Base-by-base conservation (phyloP, 768 basidiomycete species). In the Myochromella boudieri region DNA sequence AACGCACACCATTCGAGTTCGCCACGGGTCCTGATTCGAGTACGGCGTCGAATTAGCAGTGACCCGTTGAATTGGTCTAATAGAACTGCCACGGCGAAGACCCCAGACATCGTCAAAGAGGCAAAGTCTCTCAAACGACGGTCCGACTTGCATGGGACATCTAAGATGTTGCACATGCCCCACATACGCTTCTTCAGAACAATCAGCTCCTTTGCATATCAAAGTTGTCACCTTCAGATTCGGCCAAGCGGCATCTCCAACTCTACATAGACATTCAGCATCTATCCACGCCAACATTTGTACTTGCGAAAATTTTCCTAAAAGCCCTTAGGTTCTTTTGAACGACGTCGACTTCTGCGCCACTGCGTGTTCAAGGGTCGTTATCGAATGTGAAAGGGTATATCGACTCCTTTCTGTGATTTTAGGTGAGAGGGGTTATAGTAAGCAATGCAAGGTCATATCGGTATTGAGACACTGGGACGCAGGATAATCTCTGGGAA, bases 261-360 rank as follows among this genome's bases (percentile, higher is more conserved):
- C n/a, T n/a, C n/a, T n/a, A n/a, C 8, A 29, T 8, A 29, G 28
- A 21, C 22, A 15, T 38, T 11, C 7, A 38, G 17, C 12, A 11
- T 21, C 21, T 38, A 20, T 38, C 6, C 7, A 7, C 37, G 18
- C 11, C 21, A 11, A 20, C 37, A 20, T 24, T 11, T 20, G 18
- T 15, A 7, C 37, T 38, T 37, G 7, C 17, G 7, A 11, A 8
- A 12, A 8, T 38, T 38, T 20, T 24, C 6, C 6, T 7, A 24
- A 21, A 20, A 4, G 20, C 4, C 37, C 20, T 6, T 7, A n/a
- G 9, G 15, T 38, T 11, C 37, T 8, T 20, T 18, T 38, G 7
- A 20, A 21, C 37, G n/a, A 29, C 28, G 32, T 2, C 10, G n/a
- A 2, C n/a, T 39, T 33, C 46, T 47, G 38, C 46, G 46, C 46